Base-by-base conservation (phyloP, 2,329 filamentous ascomycete genomes). In the Juglanconis juglandina region DNA sequence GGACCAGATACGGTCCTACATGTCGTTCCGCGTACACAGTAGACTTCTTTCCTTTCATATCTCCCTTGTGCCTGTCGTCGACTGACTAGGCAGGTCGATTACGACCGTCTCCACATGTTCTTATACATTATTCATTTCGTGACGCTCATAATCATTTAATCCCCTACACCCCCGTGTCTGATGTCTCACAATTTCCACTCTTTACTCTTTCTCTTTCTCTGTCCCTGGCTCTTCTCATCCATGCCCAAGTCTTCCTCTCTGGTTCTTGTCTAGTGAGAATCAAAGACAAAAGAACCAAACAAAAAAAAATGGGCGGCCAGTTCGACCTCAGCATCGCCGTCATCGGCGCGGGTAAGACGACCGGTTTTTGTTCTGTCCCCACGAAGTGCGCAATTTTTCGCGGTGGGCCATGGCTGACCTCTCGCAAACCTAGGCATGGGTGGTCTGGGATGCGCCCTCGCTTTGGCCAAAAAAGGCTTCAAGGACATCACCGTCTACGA, bases 381-480 rank as follows among this genome's bases (percentile, higher is more conserved):
- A 24, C 24, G 24, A 24, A 24, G 24, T 24, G 24, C 24, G 24
- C 17, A 32, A 13, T 1, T 34, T 17, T 42, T 11, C 42, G 32
- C 24, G 6, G 5, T 30, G 33, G 14, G 10, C 32, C 24, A 41
- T 48, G 11, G 9, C 53, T 49, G 44, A 53, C 32, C 47, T 13
- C 11, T 17, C 3, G 17, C 24, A 6, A 35, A 5, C 24, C 34
- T 61, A 88, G 89, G 90, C 65, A 94, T 95, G 89, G 90, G 90
- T 56, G 91, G 91, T 34, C 78, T 94, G 34, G 85, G 88, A 60
- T 82, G 80, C 55, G 89, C 90, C 6, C 81, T 94, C 41, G 84
- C 89, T 11, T 81, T 94, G 41, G 89, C 90, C 46, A 89, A 89
- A 74, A 86, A 87, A 67, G 91, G 90, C 7, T 93, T 94, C 74